Evolutionary conservation across 2,329 filamentous ascomycete species (phyloP).

Genomic region (Fusarium vanettenii): DNA sequence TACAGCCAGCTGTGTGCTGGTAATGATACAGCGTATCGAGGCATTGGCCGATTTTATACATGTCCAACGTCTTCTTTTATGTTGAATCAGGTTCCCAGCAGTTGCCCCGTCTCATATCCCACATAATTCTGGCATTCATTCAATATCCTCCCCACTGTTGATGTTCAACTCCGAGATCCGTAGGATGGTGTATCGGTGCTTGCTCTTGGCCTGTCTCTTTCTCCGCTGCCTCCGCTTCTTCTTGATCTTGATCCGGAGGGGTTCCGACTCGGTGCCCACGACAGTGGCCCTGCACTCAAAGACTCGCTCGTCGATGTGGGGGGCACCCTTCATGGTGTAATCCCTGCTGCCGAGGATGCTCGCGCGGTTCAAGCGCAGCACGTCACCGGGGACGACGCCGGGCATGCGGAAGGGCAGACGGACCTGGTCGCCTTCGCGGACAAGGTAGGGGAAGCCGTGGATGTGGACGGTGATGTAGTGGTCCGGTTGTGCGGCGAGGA

Average conservation of each 20-base stretch:
- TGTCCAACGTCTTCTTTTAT: conserved; percentile 24
- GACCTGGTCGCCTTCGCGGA: conserved; percentile 79
- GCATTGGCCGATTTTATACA: conserved; percentile 41
- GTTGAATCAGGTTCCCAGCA: conserved; percentile 15
- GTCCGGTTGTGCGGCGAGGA: conserved; percentile 76
- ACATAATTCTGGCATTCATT: conserved; percentile 33
- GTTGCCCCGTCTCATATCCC: conserved; percentile 11
- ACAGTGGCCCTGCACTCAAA: conserved; percentile 90
- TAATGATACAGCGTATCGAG: conserved; percentile 42
- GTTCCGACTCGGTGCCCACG: conserved; percentile 84
- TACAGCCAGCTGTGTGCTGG: conserved; percentile 45
- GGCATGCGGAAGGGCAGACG: conserved; percentile 85
- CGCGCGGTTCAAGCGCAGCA: conserved; percentile 88
- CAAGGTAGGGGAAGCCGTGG: conserved; percentile 82
- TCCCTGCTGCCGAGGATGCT: conserved; percentile 86
- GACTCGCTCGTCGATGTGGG: conserved; percentile 85
- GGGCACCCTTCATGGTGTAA: conserved; percentile 84
- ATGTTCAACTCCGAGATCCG: conserved; percentile 85
- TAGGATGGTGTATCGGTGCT: conserved; percentile 90
- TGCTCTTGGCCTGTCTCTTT: conserved; percentile 83
- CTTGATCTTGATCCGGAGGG: conserved; percentile 81
- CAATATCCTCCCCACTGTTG: conserved; percentile 56
- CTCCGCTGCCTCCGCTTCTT: conserved; percentile 82
- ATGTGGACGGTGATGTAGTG: conserved; percentile 87
- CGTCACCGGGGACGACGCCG: conserved; percentile 81